Evolutionary conservation across 805 yeast species (phyloP).

Genomic region (Schwanniomyces pseudopolymorphus): DNA sequence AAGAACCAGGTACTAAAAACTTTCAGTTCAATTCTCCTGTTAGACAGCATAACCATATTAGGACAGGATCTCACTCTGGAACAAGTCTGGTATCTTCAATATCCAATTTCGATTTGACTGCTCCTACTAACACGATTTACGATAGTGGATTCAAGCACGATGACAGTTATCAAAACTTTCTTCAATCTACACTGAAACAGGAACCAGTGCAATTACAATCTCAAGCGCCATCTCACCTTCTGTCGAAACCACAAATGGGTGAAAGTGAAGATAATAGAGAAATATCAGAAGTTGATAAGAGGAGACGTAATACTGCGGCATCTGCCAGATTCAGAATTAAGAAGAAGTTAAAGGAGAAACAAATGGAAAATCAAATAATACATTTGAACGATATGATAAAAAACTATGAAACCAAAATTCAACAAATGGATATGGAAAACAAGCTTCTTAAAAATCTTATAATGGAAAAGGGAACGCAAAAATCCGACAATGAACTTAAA

Average conservation of each 20-base stretch:
- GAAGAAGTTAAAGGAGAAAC: constrained; percentile 58
- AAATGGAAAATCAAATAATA: constrained; percentile 51
- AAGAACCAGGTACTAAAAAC: not conserved
- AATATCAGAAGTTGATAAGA: constrained; percentile 41
- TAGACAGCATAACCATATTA: constrained; percentile 11
- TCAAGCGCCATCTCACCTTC: not conserved
- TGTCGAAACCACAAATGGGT: not conserved
- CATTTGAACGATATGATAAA: constrained; percentile 46
- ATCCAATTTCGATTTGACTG: not conserved
- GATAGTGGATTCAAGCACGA: not conserved
- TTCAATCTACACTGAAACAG: not conserved
- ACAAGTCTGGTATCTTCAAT: not conserved
- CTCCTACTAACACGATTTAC: not conserved
- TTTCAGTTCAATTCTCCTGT: constrained; percentile 8
- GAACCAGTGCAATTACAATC: not conserved
- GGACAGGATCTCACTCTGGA: not conserved
- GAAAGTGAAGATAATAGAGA: not conserved
- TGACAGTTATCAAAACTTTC: not conserved
- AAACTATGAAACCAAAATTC: constrained; percentile 45
- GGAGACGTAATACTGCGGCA: constrained; percentile 63
- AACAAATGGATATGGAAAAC: constrained; percentile 62
- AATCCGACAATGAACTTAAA: constrained; percentile 38
- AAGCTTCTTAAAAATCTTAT: constrained; percentile 54
- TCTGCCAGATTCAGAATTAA: constrained; percentile 64
- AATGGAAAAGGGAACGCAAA: constrained; percentile 48